Evolutionary conservation across 176 grass and related monocot species (phyloP).

Genomic region (Bolboschoenus planiculmis): DNA sequence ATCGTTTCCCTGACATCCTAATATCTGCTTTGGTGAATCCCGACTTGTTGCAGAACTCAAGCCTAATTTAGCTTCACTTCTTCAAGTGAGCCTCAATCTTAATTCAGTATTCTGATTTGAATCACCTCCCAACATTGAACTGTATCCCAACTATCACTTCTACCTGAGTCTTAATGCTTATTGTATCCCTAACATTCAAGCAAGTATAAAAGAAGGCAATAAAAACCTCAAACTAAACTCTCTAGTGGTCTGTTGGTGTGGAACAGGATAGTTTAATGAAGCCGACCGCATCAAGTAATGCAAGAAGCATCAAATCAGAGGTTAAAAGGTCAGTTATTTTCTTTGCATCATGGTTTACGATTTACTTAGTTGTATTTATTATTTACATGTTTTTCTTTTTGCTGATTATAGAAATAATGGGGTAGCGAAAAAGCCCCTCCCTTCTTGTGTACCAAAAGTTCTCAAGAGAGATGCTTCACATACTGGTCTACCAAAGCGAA

Average conservation of each 20-base stretch:
- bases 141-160: background rate
- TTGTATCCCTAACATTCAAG: background rate
- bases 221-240: background rate
- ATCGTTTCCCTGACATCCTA: background rate
- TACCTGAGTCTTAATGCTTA: background rate
- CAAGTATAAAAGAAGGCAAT: background rate
- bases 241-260: background rate
- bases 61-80: background rate
- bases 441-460: background rate
- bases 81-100: background rate
- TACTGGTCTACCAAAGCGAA: slow-evolving; percentile 9
- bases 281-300: slow-evolving; percentile 21
- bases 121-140: background rate
- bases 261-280: slow-evolving; percentile 23
- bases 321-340: slow-evolving; percentile 13
- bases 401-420: background rate
- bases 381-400: slow-evolving; percentile 6
- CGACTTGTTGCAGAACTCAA: background rate
- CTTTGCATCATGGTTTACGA: background rate
- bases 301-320: slow-evolving; percentile 10
- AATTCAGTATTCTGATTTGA: background rate
- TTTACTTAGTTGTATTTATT: background rate
- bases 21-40: background rate
- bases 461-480: slow-evolving; percentile 4
- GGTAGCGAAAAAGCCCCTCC: background rate